Base-by-base conservation (phyloP, 2,329 filamentous ascomycete species). In the Hypocrella siamensis region DNA sequence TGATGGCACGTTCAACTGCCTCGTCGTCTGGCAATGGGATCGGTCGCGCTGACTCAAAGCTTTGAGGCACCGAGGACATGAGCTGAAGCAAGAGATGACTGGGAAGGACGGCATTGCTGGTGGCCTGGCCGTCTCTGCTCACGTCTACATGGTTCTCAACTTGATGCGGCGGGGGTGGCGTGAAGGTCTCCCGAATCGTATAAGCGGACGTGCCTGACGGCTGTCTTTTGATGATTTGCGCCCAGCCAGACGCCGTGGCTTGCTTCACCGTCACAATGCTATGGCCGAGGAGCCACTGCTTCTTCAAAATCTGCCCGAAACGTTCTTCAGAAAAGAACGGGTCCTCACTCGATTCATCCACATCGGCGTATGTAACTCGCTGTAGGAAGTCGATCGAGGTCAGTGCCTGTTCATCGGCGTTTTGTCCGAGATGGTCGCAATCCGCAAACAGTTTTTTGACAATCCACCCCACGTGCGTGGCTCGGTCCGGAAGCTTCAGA, bases 301-400 rank as follows among this genome's bases (percentile, higher is more conserved):
- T 77, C 45, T 70, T 73, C 37, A 66, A 56, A 32, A 80, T 72
- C 43, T 75, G 67, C 6, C 77, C 78, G 49, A 79, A 79, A 8
- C 65, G 58, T 19, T 70, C 64, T 28, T 67, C 53, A 0, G 69
- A 76, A 44, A 83, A 84, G n/a, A 67, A 60, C 2, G 68, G 64
- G 36, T 81, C 72, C 11, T 71, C 65, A 2, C 62, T 63, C 6
- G 78, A 84, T 46, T 93, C 82, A 38, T 86, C 81, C 21, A 83
- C 70, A 49, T 93, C 83, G 0, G 84, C 83, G 49, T 79, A 93
- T 2, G 84, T 75, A 14, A 85, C 79, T 45, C 85, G 70, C 49
- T 90, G 84, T 79, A 94, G 86, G 54, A 96, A 84, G 52, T 98
- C 90, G 33, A 96, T 75, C 7, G 90, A 90, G 21, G 93, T 85